phyloP scores from a whole-genome alignment of 2,329 filamentous ascomycete genomes.

The Fusarium poae region DNA sequence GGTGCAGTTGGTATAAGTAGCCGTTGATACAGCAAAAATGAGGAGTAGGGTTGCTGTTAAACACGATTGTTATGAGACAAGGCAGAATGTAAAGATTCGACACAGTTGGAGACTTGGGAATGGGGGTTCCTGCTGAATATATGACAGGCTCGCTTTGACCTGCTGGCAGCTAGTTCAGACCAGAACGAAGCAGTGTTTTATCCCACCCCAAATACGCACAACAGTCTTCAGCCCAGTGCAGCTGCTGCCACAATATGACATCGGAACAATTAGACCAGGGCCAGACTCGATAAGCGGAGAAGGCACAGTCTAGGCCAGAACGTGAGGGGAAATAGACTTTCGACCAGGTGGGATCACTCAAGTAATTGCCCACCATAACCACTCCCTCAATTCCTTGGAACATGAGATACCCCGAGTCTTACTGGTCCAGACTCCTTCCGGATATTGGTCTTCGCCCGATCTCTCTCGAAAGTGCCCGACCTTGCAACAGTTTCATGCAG shows the following conservation, averaged over 20 bases:
- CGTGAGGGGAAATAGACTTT: constrained; percentile 49
- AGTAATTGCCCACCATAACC: constrained; percentile 23
- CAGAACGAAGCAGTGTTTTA: constrained; percentile 4
- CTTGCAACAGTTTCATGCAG: constrained; percentile 19
- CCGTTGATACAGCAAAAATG: constrained; percentile 1
- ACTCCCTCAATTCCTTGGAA: constrained; percentile 25
- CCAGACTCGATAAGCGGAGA: constrained; percentile 27
- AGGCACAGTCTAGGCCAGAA: constrained; percentile 28
- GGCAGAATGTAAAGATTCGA: not conserved
- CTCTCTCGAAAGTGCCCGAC: constrained; percentile 11
- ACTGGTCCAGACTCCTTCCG: constrained; percentile 29
- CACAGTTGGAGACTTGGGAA: not conserved
- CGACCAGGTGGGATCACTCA: constrained; percentile 37
- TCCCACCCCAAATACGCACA: constrained; percentile 29
- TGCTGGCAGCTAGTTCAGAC: constrained; percentile 19
- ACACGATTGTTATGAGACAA: not conserved
- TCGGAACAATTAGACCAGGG: constrained; percentile 16
- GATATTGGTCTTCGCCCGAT: constrained; percentile 21
- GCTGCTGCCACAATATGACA: constrained; percentile 26
- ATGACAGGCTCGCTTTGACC: constrained; percentile 13
- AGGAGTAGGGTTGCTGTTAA: not conserved
- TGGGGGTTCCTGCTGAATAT: constrained; percentile 26
- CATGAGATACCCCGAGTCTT: constrained; percentile 7
- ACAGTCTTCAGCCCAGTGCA: constrained; percentile 32
- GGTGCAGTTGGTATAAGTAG: not conserved